Evolutionary conservation across 1,284 basidiomycete genomes (phyloP), one percentile per base, ranked within the genome.

Genomic region (Ceratobasidium theobromae): DNA sequence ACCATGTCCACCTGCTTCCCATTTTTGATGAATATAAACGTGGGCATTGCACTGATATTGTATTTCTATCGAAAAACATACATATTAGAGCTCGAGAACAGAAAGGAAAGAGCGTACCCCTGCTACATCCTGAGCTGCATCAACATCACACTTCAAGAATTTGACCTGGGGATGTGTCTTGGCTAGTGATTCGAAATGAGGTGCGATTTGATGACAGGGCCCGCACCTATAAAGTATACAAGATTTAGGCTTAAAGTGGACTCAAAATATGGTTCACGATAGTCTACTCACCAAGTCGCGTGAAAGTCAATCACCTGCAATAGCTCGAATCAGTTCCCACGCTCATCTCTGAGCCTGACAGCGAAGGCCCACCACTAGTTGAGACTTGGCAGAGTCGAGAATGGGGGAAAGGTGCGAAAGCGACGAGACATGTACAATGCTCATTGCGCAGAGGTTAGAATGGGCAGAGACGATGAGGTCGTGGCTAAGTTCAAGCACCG

Each of bases 21-120:
- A 30, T 67, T 62, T 53, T 67, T 67, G 49, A 67, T 32, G 30
- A 60, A 67, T 11, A 67, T n/a, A 40, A 67, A 67, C n/a, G 66
- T 67, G 5, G 66, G 66, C 66, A 62, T 62, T 1, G 57, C 57
- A 30, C 30, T 33, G 0, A 62, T 51, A 3, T 45, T 33, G 27
- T 62, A 62, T 48, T 62, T 33, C 57, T 62, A 28, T 8, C 4
- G n/a, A 21, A 25, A 35, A 9, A 5, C 18, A 21, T n/a, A 33
- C 28, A 18, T 2, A 38, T 30, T 21, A 21, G 27, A 33, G 16
- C 12, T 25, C 23, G 18, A 11, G 5, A 45, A 4, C 16, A 11
- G 3, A 32, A 35, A 18, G 11, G 16, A 18, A 14, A 14, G 9
- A 46, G 45, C 46, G 35, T 32, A 51, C 57, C 32, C 23, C 51